Base-by-base conservation (phyloP, 139 green algal genomes). In the Chlamydomonas urium region DNA sequence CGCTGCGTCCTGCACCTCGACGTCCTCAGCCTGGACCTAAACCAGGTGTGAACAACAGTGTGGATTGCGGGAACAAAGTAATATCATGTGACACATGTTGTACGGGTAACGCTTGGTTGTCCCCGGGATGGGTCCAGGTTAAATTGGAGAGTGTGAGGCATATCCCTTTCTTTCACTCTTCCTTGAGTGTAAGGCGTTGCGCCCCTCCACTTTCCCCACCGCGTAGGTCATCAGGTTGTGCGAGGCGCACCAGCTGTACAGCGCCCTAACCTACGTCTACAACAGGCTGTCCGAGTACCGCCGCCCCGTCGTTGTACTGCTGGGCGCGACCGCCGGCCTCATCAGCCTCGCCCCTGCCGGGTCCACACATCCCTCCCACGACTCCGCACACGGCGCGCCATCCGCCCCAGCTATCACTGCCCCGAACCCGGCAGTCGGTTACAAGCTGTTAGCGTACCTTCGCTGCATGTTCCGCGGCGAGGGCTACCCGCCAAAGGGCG, bases 1-100 rank as follows among this genome's bases (percentile, higher is more conserved):
- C 78, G 84, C 1, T 93, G 85, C 38, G 88, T 97, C 58, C 83
- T 97, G 47, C 86, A 90, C 69, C 87, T 97, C 65, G 84, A 96
- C 80, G 84, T 97, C 21, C 65, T 80, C 3, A 86, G 75, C 14
- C 79, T 97, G 19, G 93, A 97, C 80, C 78, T 97, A 60, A 90
- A 97, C 74, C 93, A 96, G 89, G 90, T 86, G 58, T 29, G n/a
- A n/a, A n/a, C n/a, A n/a, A n/a, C n/a, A n/a, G n/a, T n/a, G n/a
- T n/a, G n/a, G n/a, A n/a, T n/a, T n/a, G n/a, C n/a, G n/a, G n/a
- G n/a, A n/a, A n/a, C n/a, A n/a, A n/a, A n/a, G n/a, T n/a, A n/a
- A n/a, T n/a, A n/a, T n/a, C n/a, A n/a, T n/a, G n/a, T n/a, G n/a
- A n/a, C n/a, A n/a, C n/a, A n/a, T n/a, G n/a, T n/a, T n/a, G n/a